A percentile compares a stretch with the other conserved stretches of the same genome.
phyloP scores from a whole-genome alignment of 73 alveolate genomes.

The Paramecium primaurelia region DNA sequence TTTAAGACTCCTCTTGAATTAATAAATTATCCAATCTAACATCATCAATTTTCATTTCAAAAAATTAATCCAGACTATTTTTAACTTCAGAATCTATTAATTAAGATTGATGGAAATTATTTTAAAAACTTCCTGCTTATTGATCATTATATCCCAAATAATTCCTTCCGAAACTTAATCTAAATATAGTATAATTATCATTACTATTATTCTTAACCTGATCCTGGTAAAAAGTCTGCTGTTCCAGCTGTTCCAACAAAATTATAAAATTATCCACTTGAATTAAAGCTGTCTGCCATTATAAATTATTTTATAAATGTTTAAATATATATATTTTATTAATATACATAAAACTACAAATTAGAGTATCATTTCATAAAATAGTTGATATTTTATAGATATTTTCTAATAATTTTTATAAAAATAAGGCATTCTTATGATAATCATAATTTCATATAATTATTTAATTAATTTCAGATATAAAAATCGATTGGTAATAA shows the following conservation, averaged over 20 bases:
- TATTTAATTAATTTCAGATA: neutral
- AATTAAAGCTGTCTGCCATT: constrained; percentile 43
- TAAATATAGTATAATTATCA: neutral
- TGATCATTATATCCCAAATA: neutral
- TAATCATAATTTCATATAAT: neutral
- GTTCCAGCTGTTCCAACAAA: constrained; percentile 30
- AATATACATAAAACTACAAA: neutral
- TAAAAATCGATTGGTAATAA: neutral
- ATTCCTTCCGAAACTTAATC: constrained; percentile 17
- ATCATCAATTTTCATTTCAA: constrained; percentile 44
- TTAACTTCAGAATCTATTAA: neutral
- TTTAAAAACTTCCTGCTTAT: neutral
- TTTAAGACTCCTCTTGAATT: neutral
- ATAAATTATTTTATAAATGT: neutral
- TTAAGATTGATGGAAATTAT: neutral
- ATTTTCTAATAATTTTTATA: neutral
- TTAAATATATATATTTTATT: neutral
- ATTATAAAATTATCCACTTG: constrained; percentile 31
- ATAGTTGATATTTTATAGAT: neutral
- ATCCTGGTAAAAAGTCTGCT: neutral
- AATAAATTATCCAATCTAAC: neutral
- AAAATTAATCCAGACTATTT: neutral
- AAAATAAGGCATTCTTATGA: neutral
- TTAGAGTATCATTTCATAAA: neutral
- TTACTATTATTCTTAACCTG: neutral